Percentiles rank a stretch among this genome's conserved stretches.
phyloP scores from a whole-genome alignment of 768 basidiomycete species.

The Lactifluus pinguis region DNA sequence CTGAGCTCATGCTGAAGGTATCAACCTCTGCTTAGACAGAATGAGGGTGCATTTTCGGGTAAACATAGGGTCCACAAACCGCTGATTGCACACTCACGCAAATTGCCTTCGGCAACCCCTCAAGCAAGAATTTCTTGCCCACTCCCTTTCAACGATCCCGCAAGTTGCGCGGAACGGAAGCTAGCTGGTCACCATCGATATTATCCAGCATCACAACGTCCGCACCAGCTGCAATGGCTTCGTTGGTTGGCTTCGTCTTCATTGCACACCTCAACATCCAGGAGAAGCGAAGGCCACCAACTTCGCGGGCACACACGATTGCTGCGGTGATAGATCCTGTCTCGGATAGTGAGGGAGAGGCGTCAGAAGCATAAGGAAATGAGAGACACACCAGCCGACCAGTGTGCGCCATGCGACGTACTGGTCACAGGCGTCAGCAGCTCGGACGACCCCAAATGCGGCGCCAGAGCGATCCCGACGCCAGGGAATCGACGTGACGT shows the following conservation, averaged over 20 bases:
- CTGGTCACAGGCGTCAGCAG: no score
- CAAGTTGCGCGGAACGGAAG: constrained; percentile 55
- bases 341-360: neutral
- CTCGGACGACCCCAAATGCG: no score
- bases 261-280: constrained; percentile 89
- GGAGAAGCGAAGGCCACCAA: constrained; percentile 81
- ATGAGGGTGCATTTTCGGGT: neutral
- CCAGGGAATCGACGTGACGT: no score
- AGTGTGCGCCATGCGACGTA: no score
- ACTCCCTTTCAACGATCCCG: constrained; percentile 74
- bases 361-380: neutral
- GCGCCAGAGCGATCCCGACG: no score
- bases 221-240: constrained; percentile 94
- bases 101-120: constrained; percentile 84
- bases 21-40: constrained; percentile 65
- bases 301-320: constrained; percentile 73
- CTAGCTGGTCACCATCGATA: constrained; percentile 70
- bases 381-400: constrained; percentile 69
- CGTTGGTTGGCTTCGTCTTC: constrained; percentile 85
- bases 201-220: constrained; percentile 97
- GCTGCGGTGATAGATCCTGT: constrained; percentile 86
- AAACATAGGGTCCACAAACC: constrained; percentile 41
- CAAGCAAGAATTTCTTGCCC: constrained; percentile 71
- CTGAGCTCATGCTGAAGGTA: constrained; percentile 82
- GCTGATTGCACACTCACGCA: constrained; percentile 71